phyloP scores from a whole-genome alignment of 192 early-diverging fungal species.

The Thamnidium elegans region DNA sequence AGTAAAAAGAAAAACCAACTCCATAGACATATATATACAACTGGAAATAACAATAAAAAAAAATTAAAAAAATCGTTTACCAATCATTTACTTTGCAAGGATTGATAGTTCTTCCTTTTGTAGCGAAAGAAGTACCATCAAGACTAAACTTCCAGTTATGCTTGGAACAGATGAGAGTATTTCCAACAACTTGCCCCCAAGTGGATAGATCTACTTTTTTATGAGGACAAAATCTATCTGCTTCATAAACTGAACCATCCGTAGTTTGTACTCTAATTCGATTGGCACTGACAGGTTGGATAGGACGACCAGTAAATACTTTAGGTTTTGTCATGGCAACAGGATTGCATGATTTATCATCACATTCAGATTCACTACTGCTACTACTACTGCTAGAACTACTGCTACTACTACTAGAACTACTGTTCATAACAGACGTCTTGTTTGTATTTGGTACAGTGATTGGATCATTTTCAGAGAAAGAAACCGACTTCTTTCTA shows the following conservation, averaged over 20 bases:
- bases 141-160: conserved; percentile 38
- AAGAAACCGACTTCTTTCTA: neutral
- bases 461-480: neutral
- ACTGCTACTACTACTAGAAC: neutral
- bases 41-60: neutral
- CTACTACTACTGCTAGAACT: conserved; percentile 3
- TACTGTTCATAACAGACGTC: neutral
- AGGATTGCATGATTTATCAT: neutral
- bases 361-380: neutral
- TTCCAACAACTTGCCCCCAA: conserved; percentile 51
- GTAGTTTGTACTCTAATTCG: conserved; percentile 44
- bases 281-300: conserved; percentile 30
- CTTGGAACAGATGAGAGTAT: conserved; percentile 47
- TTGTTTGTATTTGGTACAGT: too few species aligned
- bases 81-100: conserved; percentile 45
- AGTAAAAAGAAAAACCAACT: neutral
- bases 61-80: conserved; percentile 17
- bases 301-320: conserved; percentile 22
- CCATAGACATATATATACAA: neutral
- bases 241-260: conserved; percentile 47
- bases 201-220: conserved; percentile 36
- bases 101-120: conserved; percentile 36
- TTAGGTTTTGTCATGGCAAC: neutral
- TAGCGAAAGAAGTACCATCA: conserved; percentile 1
- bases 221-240: conserved; percentile 57